A percentile compares a stretch with the other conserved stretches of the same genome.
Conservation (phyloP, 108 stramenopile species). For the Conticribra weissflogii region DNA sequence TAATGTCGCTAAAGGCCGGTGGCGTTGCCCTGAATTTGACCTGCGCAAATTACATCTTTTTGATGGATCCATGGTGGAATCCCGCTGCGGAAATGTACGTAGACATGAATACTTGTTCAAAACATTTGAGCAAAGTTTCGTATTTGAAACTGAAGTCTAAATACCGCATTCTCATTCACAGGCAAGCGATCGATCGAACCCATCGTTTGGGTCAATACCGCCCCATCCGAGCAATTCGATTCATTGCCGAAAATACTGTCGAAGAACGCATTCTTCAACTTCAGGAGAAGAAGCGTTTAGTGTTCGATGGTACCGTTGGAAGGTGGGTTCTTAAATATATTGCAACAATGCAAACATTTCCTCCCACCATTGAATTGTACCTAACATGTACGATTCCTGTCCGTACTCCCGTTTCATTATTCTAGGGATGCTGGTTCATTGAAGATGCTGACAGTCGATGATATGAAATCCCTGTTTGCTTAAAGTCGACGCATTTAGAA, state of each 20-base stretch:
- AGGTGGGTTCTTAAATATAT: too few relatives aligned
- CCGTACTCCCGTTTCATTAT: too few relatives aligned
- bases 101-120: too few relatives aligned
- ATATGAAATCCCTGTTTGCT: conserved; percentile 88
- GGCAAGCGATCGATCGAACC: conserved; percentile 98
- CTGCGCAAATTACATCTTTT: conserved; percentile 90
- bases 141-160: not conserved
- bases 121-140: too few relatives aligned
- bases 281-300: conserved; percentile 96
- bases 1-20: conserved; percentile 96
- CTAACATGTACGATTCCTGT: too few relatives aligned
- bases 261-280: conserved; percentile 97
- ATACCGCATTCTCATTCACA: not conserved
- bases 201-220: conserved; percentile 96
- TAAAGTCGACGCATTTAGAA: too few relatives aligned
- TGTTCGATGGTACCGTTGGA: conserved; percentile 97
- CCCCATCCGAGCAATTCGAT: conserved; percentile 93
- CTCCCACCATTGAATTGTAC: too few relatives aligned
- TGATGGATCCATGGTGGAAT: conserved; percentile 94
- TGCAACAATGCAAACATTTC: too few relatives aligned
- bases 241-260: conserved; percentile 95
- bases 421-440: conserved; percentile 76
- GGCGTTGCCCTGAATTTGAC: conserved; percentile 97
- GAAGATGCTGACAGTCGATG: conserved; percentile 87
- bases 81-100: conserved; percentile 82